Conservation (phyloP, 2,329 filamentous ascomycete genomes). For the Emydomyces testavorans region DNA sequence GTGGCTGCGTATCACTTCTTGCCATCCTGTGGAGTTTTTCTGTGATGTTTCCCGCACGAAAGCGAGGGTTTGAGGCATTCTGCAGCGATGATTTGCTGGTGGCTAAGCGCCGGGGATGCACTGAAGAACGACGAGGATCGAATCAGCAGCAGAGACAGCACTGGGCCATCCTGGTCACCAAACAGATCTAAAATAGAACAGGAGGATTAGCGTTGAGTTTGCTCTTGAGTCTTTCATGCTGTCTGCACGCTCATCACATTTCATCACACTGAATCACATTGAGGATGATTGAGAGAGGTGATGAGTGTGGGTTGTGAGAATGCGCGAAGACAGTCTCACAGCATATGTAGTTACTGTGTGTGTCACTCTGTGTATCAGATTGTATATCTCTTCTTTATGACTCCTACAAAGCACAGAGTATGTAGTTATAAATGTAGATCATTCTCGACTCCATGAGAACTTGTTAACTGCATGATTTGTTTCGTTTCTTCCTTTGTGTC, state of each 20-base stretch:
- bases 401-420: too few relatives aligned
- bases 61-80: background rate
- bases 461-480: too few relatives aligned
- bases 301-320: too few relatives aligned
- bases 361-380: too few relatives aligned
- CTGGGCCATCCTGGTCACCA: background rate
- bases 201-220: background rate
- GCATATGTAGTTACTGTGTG: too few relatives aligned
- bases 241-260: conserved; percentile 6
- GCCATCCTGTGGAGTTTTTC: background rate
- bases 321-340: too few relatives aligned
- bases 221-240: background rate
- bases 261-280: background rate
- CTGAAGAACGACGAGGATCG: background rate
- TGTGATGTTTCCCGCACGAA: background rate
- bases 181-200: background rate
- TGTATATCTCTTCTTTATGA: too few relatives aligned
- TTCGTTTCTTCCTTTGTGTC: too few relatives aligned
- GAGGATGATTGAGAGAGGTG: too few relatives aligned
- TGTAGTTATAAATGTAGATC: too few relatives aligned
- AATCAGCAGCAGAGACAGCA: conserved; percentile 6
- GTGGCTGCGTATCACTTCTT: conserved; percentile 1
- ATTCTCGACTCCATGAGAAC: too few relatives aligned
- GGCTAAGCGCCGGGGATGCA: conserved; percentile 13
- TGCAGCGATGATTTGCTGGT: conserved; percentile 14